Evolutionary conservation across 345 rosid genomes (phyloP).

Genomic region (Eucalyptus grandis): DNA sequence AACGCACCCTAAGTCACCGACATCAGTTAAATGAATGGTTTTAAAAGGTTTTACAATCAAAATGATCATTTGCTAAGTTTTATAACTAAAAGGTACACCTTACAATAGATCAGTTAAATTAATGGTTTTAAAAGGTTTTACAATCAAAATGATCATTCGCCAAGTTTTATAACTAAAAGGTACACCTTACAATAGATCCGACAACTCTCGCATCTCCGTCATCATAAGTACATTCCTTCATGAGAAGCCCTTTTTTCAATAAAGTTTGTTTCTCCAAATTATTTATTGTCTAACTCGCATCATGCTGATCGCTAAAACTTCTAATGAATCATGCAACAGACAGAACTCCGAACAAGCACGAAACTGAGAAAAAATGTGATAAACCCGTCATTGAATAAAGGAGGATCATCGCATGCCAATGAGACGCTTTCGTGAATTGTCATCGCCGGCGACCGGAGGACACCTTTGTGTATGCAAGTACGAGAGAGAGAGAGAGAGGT

Average conservation of each 20-base stretch:
- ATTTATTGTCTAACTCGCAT: not conserved
- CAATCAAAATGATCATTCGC: no score
- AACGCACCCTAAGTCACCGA: no score
- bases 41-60: no score
- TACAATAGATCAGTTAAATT: no score
- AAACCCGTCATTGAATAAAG: not conserved
- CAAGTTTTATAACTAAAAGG: no score
- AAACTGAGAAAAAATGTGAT: not conserved
- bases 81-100: no score
- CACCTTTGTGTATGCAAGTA: not conserved
- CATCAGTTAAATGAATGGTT: no score
- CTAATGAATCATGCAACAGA: not conserved
- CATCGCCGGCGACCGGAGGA: not conserved
- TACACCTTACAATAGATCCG: no score
- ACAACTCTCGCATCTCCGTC: no score
- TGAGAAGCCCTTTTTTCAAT: not conserved
- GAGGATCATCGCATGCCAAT: not conserved
- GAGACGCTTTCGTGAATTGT: not conserved
- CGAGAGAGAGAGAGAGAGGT: not conserved
- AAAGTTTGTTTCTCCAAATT: not conserved
- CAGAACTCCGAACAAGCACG: not conserved
- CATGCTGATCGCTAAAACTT: not conserved
- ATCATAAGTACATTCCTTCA: not conserved
- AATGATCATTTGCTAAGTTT: no score
- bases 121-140: no score